Base-by-base conservation (phyloP, 2,329 filamentous ascomycete genomes). In the Aspergillus flavus region DNA sequence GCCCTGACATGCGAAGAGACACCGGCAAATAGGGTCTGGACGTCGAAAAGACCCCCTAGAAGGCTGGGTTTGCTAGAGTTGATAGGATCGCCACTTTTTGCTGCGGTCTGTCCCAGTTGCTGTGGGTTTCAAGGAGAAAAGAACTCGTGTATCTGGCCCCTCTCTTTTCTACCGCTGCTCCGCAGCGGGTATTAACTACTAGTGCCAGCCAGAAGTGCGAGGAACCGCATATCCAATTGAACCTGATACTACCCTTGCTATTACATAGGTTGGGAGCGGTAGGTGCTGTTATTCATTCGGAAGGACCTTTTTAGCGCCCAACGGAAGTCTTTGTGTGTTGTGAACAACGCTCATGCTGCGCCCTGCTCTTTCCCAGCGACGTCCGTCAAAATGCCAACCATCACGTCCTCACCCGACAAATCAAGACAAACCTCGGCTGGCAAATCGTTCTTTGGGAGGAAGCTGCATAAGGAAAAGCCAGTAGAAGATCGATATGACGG, bases 391-490 rank as follows among this genome's bases (percentile, higher is more conserved):
- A 85, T 85, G 83, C 81, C 83, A 69, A 75, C 81, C 60, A 78
- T 77, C 87, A 87, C 87, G 83, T 75, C 88, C 72, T 84, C 86
- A 75, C 84, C 90, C 82, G 90, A 92, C 82, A 93, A 94, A 82
- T 85, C 90, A 73, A 89, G 91, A 79, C 91, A 94, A 83, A 93
- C 91, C 68, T 93, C 92, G 74, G 90, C 89, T 75, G 86, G 88
- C 76, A 90, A 90, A 76, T 92, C 90, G 66, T 93, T 97, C 83
- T 97, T 97, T 82, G 93, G 92, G 73, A 88, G 93, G 75, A 91
- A 85, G 65, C 75, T 84, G 72, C 83, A 89, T 81, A 95, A 93
- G 82, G 91, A 96, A 79, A 92, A 89, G 79, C 84, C 85, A 71
- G 86, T 87, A 72, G 88, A 89, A 76, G 86, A 89, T 76, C 83